Evolutionary conservation across 225 moss, liverwort and hornwort genomes (phyloP).

Genomic region (Takakia lepidozioides): DNA sequence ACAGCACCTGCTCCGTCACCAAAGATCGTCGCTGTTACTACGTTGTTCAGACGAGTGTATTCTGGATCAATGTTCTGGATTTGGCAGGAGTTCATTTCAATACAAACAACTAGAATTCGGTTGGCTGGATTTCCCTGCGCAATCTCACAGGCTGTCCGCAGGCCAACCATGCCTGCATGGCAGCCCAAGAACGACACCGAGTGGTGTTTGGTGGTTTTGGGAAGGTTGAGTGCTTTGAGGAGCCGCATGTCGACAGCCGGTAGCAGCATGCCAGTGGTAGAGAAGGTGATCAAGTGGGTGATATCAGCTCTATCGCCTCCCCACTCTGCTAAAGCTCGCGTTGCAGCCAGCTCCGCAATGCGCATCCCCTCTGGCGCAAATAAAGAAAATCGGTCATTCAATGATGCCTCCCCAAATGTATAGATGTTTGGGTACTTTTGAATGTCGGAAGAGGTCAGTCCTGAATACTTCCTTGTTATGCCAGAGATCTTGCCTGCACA

Average conservation of each 20-base stretch:
- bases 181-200: constrained; percentile 20
- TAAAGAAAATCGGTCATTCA: no score
- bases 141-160: constrained; percentile 19
- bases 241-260: constrained; percentile 17
- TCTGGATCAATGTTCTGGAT: constrained; percentile 19
- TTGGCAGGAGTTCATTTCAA: constrained; percentile 15
- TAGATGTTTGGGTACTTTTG: no score
- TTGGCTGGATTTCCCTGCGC: constrained; percentile 9
- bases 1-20: constrained; percentile 23
- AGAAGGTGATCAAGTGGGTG: constrained; percentile 23
- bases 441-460: constrained; percentile 5
- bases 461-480: constrained; percentile 18
- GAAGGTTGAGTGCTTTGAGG: constrained; percentile 7
- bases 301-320: constrained; percentile 17
- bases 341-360: constrained; percentile 11
- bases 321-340: constrained; percentile 15
- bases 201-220: constrained; percentile 12
- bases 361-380: constrained; percentile 18
- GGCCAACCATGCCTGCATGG: constrained; percentile 16
- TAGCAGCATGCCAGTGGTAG: constrained; percentile 15
- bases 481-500: constrained; percentile 17
- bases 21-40: constrained; percentile 24
- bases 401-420: no score
- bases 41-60: constrained; percentile 18
- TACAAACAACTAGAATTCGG: constrained; percentile 15